Conservation (phyloP, 306 rosid genomes). For the Abrus pulchellus region DNA sequence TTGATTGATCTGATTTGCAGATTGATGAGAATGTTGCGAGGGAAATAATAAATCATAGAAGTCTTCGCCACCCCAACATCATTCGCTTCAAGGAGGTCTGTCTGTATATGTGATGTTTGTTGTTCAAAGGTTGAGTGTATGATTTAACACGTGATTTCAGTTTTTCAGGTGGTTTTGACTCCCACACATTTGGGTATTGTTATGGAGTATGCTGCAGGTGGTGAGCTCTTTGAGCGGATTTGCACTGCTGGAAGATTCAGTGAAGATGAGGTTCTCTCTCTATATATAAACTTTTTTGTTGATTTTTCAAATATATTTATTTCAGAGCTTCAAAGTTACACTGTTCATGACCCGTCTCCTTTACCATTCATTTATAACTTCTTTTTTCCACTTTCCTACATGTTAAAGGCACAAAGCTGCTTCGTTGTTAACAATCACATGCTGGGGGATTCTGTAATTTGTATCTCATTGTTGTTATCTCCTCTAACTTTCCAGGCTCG, state of each 20-base stretch:
- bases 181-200: slow-evolving; percentile 89
- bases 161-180: slow-evolving; percentile 80
- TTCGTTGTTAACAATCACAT: slow-evolving; percentile 31
- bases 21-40: slow-evolving; percentile 88
- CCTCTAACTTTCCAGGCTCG: slow-evolving; percentile 69
- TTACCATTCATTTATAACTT: neutral
- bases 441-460: slow-evolving; percentile 27
- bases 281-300: neutral
- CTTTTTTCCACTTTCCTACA: neutral
- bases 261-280: slow-evolving; percentile 75
- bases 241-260: slow-evolving; percentile 87
- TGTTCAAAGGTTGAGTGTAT: neutral
- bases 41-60: slow-evolving; percentile 86
- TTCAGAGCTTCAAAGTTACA: neutral
- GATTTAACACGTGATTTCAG: slow-evolving; percentile 45
- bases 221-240: slow-evolving; percentile 85
- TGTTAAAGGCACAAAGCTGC: neutral
- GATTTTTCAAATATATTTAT: neutral
- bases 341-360: slow-evolving; percentile 4
- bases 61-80: slow-evolving; percentile 83
- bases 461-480: slow-evolving; percentile 35
- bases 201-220: slow-evolving; percentile 95
- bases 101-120: slow-evolving; percentile 17
- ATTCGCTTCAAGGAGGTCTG: slow-evolving; percentile 84
- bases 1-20: slow-evolving; percentile 48